Evolutionary conservation across 495 filamentous ascomycete genomes (phyloP), one percentile per base, ranked within the genome.

Genomic region (Aspergillus sparsus): DNA sequence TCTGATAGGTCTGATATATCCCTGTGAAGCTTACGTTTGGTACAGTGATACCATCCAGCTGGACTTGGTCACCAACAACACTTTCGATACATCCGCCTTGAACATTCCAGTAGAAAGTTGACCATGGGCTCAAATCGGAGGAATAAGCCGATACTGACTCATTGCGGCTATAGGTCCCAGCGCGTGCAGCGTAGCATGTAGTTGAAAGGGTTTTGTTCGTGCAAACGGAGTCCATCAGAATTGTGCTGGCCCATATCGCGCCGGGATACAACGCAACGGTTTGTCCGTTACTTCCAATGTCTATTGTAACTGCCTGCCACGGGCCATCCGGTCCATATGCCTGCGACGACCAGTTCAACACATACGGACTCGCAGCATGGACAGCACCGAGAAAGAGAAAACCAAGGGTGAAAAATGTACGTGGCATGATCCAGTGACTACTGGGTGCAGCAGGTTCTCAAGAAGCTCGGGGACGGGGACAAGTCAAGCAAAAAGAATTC

Each of bases 291-390:
- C 55, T 63, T 18, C 64, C 64, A 5, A 66, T 34, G 6, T 32
- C 13, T 5, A 66, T 36, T 12, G 10, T 32, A 7, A 66, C 61
- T 3, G 61, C 57, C 8, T 66, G 57, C 64, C 61, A 66, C 13
- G 64, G 64, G 0, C 61, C 61, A 49, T 66, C 61, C 0, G 64
- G 64, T 11, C 64, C 64, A 51, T 63, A 63, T 16, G 53, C n/a
- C 54, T 60, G 44, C 0, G 34, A 21, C 0, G 61, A 61, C 64
- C 61, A 66, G 36, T 33, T 58, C 54, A 66, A 50, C 3, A 47
- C 47, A 44, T 52, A 53, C 3, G 60, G 60, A 13, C 15, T 55
- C n/a, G 39, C 13, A 1, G 57, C 57, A 13, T 31, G 18, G 8
- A 27, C 18, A 7, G 41, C 37, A 15, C 16, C n/a, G 1, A 53